Evolutionary conservation across 305 asterid species (phyloP), one percentile per base, ranked within the genome.

Genomic region (Fraxinus velutina): DNA sequence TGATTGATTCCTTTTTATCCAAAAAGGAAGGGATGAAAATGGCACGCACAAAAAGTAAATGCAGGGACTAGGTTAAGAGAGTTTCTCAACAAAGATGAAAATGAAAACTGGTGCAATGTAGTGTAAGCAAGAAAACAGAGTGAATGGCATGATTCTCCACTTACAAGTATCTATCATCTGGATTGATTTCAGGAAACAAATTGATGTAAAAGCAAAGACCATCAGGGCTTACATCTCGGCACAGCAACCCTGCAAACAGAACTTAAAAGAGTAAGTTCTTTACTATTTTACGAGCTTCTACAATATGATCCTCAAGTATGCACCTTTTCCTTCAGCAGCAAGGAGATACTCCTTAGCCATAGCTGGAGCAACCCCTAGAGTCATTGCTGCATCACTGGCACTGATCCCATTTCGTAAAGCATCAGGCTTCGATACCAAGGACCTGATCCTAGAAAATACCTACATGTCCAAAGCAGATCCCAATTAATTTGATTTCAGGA

Each of bases 201-300:
- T 95, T 93, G 87, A 94, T 80, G 85, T 88, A 92, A 81, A 95
- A 95, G 60, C 96, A 89, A 84, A 92, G 94, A 36, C 98, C 98
- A 83, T 95, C 98, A 2, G 97, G 97, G 84, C 99, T 95, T 79
- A 95, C 93, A 85, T 95, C 99, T 88, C 99, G 89, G 88, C 98
- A 93, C 68, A 93, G 88, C 89, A 95, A 88, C 75, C 98, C 98
- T 94, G 95, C 89, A 89, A 85, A 79, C 15, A 81, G 80, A 78
- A 80, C 77, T 17, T 17, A 68, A 82, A 3, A 81, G 50, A 39
- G 81, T 52, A 86, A 78, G 68, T 42, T 60, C 64, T 77, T 42
- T 79, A 62, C 32, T 57, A 78, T 76, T 75, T 76, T 30, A 50
- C 57, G 33, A 60, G 76, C 70, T 42, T 60, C 36, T 24, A 60